Evolutionary conservation across 2,329 filamentous ascomycete genomes (phyloP), one percentile per base, ranked within the genome.

Genomic region (Hypoxylon rubiginosum): DNA sequence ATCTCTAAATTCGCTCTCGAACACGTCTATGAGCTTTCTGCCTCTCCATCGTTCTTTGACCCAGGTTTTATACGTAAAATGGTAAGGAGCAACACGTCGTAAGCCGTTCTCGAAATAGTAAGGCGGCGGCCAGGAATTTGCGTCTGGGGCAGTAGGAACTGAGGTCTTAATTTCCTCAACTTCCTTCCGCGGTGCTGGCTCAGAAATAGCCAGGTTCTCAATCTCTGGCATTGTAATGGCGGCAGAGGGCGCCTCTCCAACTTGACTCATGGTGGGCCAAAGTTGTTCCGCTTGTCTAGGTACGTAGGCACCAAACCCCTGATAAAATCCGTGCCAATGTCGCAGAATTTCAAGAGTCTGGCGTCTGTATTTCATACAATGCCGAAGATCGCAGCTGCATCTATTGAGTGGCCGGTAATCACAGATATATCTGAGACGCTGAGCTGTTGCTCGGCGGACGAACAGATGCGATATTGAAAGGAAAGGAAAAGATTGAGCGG

Each of bases 1-100:
- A 80, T 99, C 96, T 72, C 96, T 89, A 77, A 99, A 99, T 79
- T 99, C 96, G 76, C 91, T 90, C 48, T 90, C 86, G 79, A 97
- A 99, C 51, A 99, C 92, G 51, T 97, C 93, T 55, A 97, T 84
- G 50, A 99, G 82, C 65, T 87, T 86, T 39, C 93, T 86, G 32
- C 91, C 92, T 58, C 95, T 88, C 96, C 96, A 99, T 79, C 96
- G 86, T 81, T 97, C 87, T 81, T 98, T 99, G 83, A 92, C 96
- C 81, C 89, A 93, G 0, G 95, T 97, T 77, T 97, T 97, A 84
- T 97, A 97, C 2, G 94, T 97, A 79, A 86, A 97, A 77, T 96
- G 89, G 77, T 99, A 98, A 3, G 95, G 95, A 46, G 85, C 86
- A 32, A 97, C 91, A 69, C 93, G 90, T 54, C 94, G 90, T 67